Evolutionary conservation across 2,329 filamentous ascomycete species (phyloP).

Genomic region (Coniochaeta sp.): DNA sequence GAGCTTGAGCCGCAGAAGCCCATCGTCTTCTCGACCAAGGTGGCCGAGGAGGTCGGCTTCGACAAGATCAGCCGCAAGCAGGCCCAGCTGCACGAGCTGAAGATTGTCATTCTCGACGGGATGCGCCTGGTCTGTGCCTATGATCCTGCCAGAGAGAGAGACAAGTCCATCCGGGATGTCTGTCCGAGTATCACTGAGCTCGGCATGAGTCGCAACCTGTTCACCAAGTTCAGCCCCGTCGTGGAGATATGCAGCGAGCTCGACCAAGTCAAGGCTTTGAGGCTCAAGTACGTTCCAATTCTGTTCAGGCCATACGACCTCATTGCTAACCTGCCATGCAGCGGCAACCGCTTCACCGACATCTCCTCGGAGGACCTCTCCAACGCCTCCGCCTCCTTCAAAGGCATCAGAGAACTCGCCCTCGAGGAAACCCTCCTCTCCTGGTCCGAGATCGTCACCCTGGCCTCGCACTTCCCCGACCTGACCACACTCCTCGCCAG

Average conservation of each 20-base stretch:
- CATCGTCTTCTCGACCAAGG: slow-evolving; percentile 69
- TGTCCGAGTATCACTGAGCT: slow-evolving; percentile 67
- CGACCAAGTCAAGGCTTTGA: slow-evolving; percentile 55
- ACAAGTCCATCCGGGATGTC: slow-evolving; percentile 35
- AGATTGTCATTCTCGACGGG: slow-evolving; percentile 75
- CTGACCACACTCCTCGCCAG: slow-evolving; percentile 44
- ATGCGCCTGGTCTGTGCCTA: slow-evolving; percentile 47
- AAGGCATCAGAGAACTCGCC: slow-evolving; percentile 49
- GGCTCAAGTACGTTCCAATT: slow-evolving; percentile 55
- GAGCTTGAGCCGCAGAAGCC: slow-evolving; percentile 30
- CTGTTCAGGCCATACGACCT: not conserved
- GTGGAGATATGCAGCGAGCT: slow-evolving; percentile 65
- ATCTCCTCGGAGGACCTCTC: slow-evolving; percentile 33
- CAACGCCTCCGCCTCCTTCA: slow-evolving; percentile 32
- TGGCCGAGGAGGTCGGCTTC: slow-evolving; percentile 90
- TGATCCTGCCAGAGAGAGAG: slow-evolving; percentile 18
- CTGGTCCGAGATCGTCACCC: slow-evolving; percentile 55
- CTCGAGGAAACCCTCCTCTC: slow-evolving; percentile 59
- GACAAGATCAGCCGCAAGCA: slow-evolving; percentile 82
- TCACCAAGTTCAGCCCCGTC: slow-evolving; percentile 60
- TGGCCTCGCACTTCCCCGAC: slow-evolving; percentile 45
- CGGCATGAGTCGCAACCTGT: slow-evolving; percentile 78
- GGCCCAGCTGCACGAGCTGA: slow-evolving; percentile 69
- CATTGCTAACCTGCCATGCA: slow-evolving; percentile 3
- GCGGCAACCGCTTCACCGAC: slow-evolving; percentile 60